Conservation (phyloP, 2,329 filamentous ascomycete species). For the Sporothrix globosa region DNA sequence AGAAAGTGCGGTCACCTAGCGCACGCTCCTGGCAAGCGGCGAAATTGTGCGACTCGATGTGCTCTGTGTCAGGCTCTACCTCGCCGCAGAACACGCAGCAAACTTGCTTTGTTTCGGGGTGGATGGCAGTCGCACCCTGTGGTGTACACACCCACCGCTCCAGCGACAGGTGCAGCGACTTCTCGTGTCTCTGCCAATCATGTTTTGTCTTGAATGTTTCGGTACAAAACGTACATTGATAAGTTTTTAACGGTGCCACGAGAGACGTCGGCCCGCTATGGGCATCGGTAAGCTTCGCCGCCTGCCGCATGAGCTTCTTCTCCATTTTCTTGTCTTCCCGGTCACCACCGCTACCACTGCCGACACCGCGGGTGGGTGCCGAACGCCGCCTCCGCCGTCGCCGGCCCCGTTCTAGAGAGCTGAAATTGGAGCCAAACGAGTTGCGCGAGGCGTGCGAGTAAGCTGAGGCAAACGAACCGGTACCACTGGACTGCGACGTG, state of each 20-base stretch:
- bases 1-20: constrained; percentile 65
- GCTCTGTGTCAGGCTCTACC: constrained; percentile 57
- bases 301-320: constrained; percentile 13
- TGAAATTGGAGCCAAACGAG: constrained; percentile 59
- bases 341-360: constrained; percentile 16
- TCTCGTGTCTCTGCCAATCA: constrained; percentile 72
- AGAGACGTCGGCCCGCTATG: constrained; percentile 41
- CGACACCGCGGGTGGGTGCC: constrained; percentile 38
- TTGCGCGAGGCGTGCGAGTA: constrained; percentile 62
- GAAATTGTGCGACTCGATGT: constrained; percentile 63
- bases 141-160: constrained; percentile 68
- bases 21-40: constrained; percentile 68
- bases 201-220: constrained; percentile 70
- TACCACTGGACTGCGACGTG: constrained; percentile 62
- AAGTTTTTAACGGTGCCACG: constrained; percentile 56
- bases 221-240: constrained; percentile 70
- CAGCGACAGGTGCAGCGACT: constrained; percentile 66
- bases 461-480: constrained; percentile 60
- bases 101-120: constrained; percentile 61
- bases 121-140: constrained; percentile 58
- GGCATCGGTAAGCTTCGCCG: constrained; percentile 39
- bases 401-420: constrained; percentile 51
- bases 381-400: constrained; percentile 56
- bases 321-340: background rate
- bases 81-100: constrained; percentile 64